Conservation (phyloP, 1,139 yeast species). For the Yamadazyma pseudoaaseri region DNA sequence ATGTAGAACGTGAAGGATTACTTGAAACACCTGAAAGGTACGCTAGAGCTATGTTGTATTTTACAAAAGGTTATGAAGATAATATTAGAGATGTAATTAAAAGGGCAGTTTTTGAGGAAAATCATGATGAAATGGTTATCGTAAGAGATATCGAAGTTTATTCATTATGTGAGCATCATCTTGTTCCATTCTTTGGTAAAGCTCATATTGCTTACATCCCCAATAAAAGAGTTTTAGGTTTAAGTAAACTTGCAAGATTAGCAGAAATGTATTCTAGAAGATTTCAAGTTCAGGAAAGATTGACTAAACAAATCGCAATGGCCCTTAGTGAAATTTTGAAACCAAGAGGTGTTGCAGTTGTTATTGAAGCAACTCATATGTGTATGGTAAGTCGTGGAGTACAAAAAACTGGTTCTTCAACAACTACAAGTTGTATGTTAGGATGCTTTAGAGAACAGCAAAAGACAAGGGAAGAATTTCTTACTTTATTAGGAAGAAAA, state of each 20-base stretch:
- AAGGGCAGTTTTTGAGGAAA: conserved; percentile 95
- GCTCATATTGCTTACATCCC: conserved; percentile 98
- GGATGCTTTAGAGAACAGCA: conserved; percentile 93
- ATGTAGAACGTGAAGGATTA: conserved; percentile 82
- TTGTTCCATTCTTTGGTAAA: conserved; percentile 95
- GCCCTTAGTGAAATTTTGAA: conserved; percentile 86
- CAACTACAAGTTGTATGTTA: conserved; percentile 95
- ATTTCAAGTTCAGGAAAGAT: conserved; percentile 93
- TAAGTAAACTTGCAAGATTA: conserved; percentile 87
- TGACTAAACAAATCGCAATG: conserved; percentile 96
- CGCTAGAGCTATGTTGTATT: conserved; percentile 92
- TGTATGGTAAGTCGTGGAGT: conserved; percentile 99
- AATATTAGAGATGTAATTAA: conserved; percentile 88
- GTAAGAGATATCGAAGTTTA: conserved; percentile 92
- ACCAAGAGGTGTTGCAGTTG: conserved; percentile 98
- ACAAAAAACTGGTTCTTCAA: conserved; percentile 90
- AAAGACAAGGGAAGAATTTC: conserved; percentile 93
- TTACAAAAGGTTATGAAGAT: conserved; percentile 96
- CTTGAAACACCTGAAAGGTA: conserved; percentile 94
- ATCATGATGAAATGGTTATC: conserved; percentile 98
- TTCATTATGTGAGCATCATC: conserved; percentile 94
- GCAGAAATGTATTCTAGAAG: conserved; percentile 97
- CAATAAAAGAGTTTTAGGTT: conserved; percentile 88
- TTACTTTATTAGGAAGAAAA: conserved; percentile 70
- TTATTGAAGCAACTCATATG: conserved; percentile 97